These are phyloP conservation scores for Cladobotryum protrusum DNA, from an alignment of 2,329 filamentous ascomycete genomes.

Conservation along the genomic window DNA sequence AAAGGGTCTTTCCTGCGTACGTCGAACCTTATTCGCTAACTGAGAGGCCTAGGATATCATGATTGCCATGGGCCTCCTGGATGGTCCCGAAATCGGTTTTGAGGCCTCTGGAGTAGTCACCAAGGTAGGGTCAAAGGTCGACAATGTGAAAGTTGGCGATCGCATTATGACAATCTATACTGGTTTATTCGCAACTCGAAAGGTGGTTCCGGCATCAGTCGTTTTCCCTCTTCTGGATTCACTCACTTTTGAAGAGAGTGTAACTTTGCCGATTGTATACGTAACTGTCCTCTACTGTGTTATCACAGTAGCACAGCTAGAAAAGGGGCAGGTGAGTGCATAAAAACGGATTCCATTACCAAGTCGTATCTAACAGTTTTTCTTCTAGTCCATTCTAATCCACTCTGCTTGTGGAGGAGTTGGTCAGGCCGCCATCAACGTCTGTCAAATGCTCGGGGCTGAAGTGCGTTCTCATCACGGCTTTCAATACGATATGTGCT, in stretches of 20 bases:
- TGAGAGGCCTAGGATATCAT: conserved; percentile 9
- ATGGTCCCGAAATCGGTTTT: conserved; percentile 16
- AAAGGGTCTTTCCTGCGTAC: too few relatives aligned
- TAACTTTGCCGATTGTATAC: conserved; percentile 24
- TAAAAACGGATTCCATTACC: too few relatives aligned
- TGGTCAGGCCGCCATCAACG: conserved; percentile 1
- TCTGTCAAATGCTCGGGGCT: conserved; percentile 6
- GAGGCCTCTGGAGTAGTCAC: conserved; percentile 24
- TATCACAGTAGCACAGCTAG: conserved; percentile 16
- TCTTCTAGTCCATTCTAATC: conserved; percentile 1
- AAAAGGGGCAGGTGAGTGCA: conserved; percentile 6
- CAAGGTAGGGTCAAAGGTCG: conserved; percentile 11
- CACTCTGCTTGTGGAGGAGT: conserved; percentile 9
- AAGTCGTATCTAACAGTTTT: too few relatives aligned
- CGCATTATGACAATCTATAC: conserved; percentile 20
- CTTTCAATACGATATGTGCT: too few relatives aligned
- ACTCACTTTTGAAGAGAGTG: conserved; percentile 23
- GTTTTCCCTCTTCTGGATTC: conserved; percentile 21
- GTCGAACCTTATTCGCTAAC: too few relatives aligned
- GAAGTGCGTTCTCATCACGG: conserved; percentile 11
- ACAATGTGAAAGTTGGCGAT: conserved; percentile 25
- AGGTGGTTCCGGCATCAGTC: neutral
- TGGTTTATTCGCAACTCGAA: conserved; percentile 2
- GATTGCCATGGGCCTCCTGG: conserved; percentile 5
- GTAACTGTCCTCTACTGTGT: conserved; percentile 23